These are phyloP conservation scores for Sugiyamaella marilandica DNA, from an alignment of 805 yeast species.

Conservation along the genomic window DNA sequence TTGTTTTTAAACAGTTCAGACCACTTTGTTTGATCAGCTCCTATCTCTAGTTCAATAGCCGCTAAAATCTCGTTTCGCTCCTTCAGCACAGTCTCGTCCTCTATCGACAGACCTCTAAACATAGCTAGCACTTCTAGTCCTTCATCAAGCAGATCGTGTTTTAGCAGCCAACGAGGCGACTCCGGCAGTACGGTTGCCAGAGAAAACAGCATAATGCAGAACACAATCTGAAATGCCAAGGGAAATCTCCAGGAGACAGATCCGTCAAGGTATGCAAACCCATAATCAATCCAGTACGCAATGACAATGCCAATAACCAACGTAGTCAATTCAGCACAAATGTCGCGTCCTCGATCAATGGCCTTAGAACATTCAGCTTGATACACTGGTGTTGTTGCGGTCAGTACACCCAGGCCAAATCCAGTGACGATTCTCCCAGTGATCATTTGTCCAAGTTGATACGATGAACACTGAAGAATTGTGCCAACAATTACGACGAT, in stretches of 20 bases:
- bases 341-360: slow-evolving; percentile 53
- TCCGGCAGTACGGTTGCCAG: slow-evolving; percentile 60
- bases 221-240: slow-evolving; percentile 20
- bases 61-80: slow-evolving; percentile 14
- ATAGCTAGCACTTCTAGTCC: slow-evolving; percentile 49
- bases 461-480: slow-evolving; percentile 39
- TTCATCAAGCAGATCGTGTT: slow-evolving; percentile 57
- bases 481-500: slow-evolving; percentile 48
- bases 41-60: slow-evolving; percentile 30
- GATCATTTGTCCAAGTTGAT: slow-evolving; percentile 19
- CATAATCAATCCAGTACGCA: slow-evolving; percentile 29
- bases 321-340: slow-evolving; percentile 21
- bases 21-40: slow-evolving; percentile 44
- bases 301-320: slow-evolving; percentile 29
- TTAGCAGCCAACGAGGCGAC: slow-evolving; percentile 73
- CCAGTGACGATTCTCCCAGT: slow-evolving; percentile 70
- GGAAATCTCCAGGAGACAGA: slow-evolving; percentile 31
- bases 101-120: slow-evolving; percentile 8
- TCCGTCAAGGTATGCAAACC: slow-evolving; percentile 15
- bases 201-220: slow-evolving; percentile 39
- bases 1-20: slow-evolving; percentile 2
- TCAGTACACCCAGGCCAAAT: slow-evolving; percentile 68
- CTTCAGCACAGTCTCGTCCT: slow-evolving; percentile 14
- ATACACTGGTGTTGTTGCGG: slow-evolving; percentile 80
- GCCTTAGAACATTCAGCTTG: slow-evolving; percentile 71